phyloP scores from a whole-genome alignment of 2,329 filamentous ascomycete genomes.

The Ceratocystis eucalypticola region DNA sequence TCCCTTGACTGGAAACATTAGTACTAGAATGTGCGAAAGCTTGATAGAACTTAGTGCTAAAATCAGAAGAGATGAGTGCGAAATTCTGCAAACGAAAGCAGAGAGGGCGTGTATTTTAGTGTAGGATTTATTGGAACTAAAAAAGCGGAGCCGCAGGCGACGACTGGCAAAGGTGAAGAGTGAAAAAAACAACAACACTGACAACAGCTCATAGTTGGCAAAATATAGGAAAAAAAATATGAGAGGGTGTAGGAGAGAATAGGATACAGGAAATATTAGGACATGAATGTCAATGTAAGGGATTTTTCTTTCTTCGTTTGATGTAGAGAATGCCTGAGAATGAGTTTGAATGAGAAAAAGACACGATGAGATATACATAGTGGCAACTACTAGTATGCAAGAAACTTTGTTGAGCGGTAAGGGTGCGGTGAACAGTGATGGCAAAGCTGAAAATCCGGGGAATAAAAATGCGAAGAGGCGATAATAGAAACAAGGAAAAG shows the following conservation, averaged over 20 bases:
- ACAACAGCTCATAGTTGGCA: neutral
- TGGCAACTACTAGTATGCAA: neutral
- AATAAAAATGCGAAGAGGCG: neutral
- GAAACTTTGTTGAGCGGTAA: neutral
- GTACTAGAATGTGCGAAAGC: neutral
- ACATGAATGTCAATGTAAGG: neutral
- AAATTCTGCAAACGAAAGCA: neutral
- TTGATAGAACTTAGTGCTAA: neutral
- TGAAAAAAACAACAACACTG: neutral
- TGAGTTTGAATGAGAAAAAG: neutral
- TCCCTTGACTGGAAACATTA: too few species aligned
- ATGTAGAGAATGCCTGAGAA: too few species aligned
- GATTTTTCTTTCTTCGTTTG: too few species aligned
- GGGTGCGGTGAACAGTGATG: neutral
- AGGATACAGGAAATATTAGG: neutral
- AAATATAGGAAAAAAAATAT: neutral
- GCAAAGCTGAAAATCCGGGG: neutral
- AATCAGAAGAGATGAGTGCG: constrained; percentile 8
- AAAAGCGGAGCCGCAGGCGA: constrained; percentile 3
- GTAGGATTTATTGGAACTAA: constrained; percentile 3
- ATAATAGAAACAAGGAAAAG: too few species aligned
- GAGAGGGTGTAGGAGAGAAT: neutral
- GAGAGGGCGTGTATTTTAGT: neutral
- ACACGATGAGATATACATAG: neutral
- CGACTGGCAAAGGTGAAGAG: neutral